phyloP scores from a whole-genome alignment of 257 asterid species.

The Linaria vulgaris region DNA sequence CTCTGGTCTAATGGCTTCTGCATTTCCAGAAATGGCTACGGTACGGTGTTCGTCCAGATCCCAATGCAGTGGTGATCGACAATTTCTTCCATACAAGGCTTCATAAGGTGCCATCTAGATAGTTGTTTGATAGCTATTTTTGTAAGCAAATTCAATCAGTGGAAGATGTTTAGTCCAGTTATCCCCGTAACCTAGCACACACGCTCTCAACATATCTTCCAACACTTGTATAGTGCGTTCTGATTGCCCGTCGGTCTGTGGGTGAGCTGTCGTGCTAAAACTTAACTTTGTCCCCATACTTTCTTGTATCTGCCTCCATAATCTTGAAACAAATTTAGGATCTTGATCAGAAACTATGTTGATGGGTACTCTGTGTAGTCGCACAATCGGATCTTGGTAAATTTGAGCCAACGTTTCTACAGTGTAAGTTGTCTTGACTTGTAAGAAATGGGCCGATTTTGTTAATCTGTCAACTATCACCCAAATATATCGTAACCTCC shows the following conservation, averaged over 20 bases:
- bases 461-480: neutral
- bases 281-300: neutral
- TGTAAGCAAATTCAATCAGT: neutral
- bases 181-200: neutral
- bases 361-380: no score
- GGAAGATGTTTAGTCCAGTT: neutral
- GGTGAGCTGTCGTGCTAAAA: neutral
- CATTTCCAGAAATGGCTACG: no score
- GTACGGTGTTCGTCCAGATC: neutral
- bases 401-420: neutral
- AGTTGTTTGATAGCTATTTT: neutral
- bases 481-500: neutral
- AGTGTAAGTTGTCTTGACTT: neutral
- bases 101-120: conserved; percentile 11
- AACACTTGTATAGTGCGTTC: neutral
- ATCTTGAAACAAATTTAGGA: no score
- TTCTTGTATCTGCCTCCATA: neutral
- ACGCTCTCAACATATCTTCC: conserved; percentile 5
- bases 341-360: no score
- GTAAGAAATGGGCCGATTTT: conserved; percentile 5
- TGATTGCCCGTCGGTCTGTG: neutral
- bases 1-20: no score
- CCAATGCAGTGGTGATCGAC: conserved; percentile 3
- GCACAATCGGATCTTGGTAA: neutral
- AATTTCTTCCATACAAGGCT: conserved; percentile 4